Percentiles rank a stretch among this genome's conserved stretches.
Evolutionary conservation across 2,329 filamentous ascomycete genomes (phyloP).

Genomic region (Phaeosphaeriaceae sp.): DNA sequence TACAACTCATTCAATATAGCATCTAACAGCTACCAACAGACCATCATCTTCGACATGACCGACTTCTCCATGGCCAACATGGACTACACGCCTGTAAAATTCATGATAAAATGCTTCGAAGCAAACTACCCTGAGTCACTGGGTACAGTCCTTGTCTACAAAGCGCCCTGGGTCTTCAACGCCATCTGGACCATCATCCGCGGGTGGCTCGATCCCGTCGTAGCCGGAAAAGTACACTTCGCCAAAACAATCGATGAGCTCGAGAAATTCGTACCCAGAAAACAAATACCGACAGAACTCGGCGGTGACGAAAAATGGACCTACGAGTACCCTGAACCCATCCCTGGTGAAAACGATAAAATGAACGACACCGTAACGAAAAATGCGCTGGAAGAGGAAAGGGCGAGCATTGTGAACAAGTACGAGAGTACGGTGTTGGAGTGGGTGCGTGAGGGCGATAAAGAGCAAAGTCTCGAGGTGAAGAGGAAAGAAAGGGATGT

Average conservation of each 20-base stretch:
- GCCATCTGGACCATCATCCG: constrained; percentile 96
- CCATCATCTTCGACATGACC: constrained; percentile 95
- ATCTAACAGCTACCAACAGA: constrained; percentile 59
- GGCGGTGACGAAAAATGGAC: constrained; percentile 86
- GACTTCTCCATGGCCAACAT: constrained; percentile 94
- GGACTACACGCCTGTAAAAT: constrained; percentile 97
- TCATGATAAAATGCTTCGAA: constrained; percentile 99
- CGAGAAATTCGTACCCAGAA: constrained; percentile 73
- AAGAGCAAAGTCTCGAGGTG: constrained; percentile 49
- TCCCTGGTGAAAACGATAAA: constrained; percentile 73
- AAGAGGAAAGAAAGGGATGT: constrained; percentile 64
- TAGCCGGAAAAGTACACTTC: constrained; percentile 92
- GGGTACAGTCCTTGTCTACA: constrained; percentile 89
- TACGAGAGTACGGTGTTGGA: constrained; percentile 76
- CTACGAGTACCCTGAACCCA: constrained; percentile 82
- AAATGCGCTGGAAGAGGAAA: constrained; percentile 67
- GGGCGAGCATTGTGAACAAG: constrained; percentile 69
- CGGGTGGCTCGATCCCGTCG: constrained; percentile 96
- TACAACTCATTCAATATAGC: too few relatives aligned
- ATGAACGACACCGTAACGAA: constrained; percentile 70
- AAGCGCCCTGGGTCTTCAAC: constrained; percentile 96
- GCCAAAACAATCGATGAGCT: constrained; percentile 82
- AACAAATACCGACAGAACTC: constrained; percentile 79
- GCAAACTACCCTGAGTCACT: constrained; percentile 96
- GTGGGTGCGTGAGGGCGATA: constrained; percentile 69